A percentile compares a stretch with the other conserved stretches of the same genome.
Evolutionary conservation across 129 eudicot species (phyloP).

Genomic region (Erigeron canadensis): DNA sequence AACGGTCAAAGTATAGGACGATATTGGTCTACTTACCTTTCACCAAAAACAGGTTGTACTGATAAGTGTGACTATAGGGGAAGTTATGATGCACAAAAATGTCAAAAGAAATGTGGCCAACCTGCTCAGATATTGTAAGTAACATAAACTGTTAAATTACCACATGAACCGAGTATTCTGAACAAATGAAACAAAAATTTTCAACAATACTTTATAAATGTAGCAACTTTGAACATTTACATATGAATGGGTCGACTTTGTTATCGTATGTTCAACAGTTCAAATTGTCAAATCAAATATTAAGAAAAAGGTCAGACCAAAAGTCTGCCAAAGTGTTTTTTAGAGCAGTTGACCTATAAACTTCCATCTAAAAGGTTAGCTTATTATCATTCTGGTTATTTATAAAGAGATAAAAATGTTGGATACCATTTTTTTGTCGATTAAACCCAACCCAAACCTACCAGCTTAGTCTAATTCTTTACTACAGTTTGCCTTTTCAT

Average conservation of each 20-base stretch:
- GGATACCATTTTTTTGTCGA: neutral
- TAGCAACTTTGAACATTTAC: neutral
- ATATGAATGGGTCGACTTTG: neutral
- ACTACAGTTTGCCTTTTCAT: neutral
- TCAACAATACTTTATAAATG: neutral
- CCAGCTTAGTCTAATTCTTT: neutral
- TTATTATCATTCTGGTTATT: no score
- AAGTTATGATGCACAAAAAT: slow-evolving; percentile 54
- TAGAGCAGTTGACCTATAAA: neutral
- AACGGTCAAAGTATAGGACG: slow-evolving; percentile 71
- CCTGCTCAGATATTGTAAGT: slow-evolving; percentile 79
- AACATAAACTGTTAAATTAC: neutral
- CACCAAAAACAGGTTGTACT: slow-evolving; percentile 72
- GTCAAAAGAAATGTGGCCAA: slow-evolving; percentile 71
- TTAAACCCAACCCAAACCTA: neutral
- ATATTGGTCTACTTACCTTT: slow-evolving; percentile 72
- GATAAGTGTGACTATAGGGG: slow-evolving; percentile 71
- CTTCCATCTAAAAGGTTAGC: neutral
- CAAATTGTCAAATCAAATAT: neutral
- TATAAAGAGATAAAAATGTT: neutral
- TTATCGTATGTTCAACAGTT: neutral
- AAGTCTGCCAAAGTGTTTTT: neutral
- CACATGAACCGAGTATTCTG: neutral
- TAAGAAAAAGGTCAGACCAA: neutral
- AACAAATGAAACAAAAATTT: neutral